Conservation (phyloP, 352 stramenopile species). For the Phytophthora megakarya region DNA sequence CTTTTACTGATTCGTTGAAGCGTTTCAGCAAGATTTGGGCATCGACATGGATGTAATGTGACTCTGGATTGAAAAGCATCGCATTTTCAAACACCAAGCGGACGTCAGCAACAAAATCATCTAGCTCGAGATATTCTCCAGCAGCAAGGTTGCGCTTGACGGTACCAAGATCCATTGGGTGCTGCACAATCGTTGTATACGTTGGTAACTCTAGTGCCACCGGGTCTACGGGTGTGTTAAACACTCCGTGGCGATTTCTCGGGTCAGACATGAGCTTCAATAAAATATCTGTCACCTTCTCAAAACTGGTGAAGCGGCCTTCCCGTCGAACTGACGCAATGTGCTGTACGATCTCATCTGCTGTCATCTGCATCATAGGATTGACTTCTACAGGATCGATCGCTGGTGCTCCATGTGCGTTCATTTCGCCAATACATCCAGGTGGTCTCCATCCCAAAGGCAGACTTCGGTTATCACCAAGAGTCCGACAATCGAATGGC, state of each 20-base stretch:
- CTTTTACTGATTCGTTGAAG: slow-evolving; percentile 70
- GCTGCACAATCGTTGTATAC: slow-evolving; percentile 69
- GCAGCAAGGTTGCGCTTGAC: slow-evolving; percentile 82
- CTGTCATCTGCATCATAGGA: slow-evolving; percentile 66
- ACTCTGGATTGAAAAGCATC: slow-evolving; percentile 82
- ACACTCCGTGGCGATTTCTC: slow-evolving; percentile 72
- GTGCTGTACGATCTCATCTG: slow-evolving; percentile 57
- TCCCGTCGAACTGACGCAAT: slow-evolving; percentile 74
- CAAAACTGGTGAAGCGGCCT: slow-evolving; percentile 63
- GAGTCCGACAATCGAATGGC: slow-evolving; percentile 36
- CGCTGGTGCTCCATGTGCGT: background rate
- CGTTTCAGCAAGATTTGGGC: slow-evolving; percentile 59
- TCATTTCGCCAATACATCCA: slow-evolving; percentile 4
- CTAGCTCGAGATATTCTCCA: slow-evolving; percentile 83
- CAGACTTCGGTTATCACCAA: slow-evolving; percentile 64
- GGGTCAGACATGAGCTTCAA: slow-evolving; percentile 75
- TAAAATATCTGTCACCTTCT: slow-evolving; percentile 68
- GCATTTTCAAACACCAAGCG: slow-evolving; percentile 91
- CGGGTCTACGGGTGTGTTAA: slow-evolving; percentile 79
- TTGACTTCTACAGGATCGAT: slow-evolving; percentile 41
- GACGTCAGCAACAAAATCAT: slow-evolving; percentile 82
- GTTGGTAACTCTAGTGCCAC: slow-evolving; percentile 70
- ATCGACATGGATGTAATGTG: slow-evolving; percentile 80
- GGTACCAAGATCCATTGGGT: slow-evolving; percentile 93
- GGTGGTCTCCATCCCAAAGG: slow-evolving; percentile 42